Evolutionary conservation across 768 basidiomycete species (phyloP), one percentile per base, ranked within the genome.

Genomic region (Lentinula sp.): DNA sequence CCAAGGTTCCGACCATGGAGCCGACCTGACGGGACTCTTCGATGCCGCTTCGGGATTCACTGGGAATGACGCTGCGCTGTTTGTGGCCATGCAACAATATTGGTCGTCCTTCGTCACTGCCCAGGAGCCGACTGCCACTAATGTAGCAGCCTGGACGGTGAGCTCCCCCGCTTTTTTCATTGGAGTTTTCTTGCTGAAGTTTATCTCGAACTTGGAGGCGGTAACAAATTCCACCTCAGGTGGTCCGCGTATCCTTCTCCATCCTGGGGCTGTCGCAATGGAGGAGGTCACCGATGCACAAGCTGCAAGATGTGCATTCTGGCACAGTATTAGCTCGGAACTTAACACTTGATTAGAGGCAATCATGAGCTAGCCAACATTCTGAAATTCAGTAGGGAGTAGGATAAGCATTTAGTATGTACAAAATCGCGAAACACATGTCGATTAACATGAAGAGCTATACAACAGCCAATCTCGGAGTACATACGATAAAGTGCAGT

Each of bases 101-200:
- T 79, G 71, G 70, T 76, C 74, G 0, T 76, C 75, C 4, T 79
- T 79, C 53, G 77, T 73, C 7, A 73, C 73, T 1, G 66, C 64
- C 15, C 73, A 72, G 2, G 62, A 61, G 18, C 78, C 77, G 2
- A 66, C 73, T 6, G 39, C 57, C 9, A 62, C 55, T 15, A 57
- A 57, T 50, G 62, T 62, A 0, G 23, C 64, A 7, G 54, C 57
- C 1, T 77, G 77, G 77, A 57, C 59, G 62, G 77, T 77, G 54
- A 53, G 70, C 66, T 33, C 8, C 9, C 32, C 16, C 5, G 15
- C 41, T 37, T 20, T 18, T 33, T 52, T 43, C 35, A 23, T 9
- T 16, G 20, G 20, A 6, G 20, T 6, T 6, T 53, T 61, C 10
- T 28, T 2, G 35, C 18, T 57, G 28, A 33, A 16, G 3, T 23